Evolutionary conservation across 2,329 filamentous ascomycete species (phyloP).

Genomic region (Penicillium brasilianum): DNA sequence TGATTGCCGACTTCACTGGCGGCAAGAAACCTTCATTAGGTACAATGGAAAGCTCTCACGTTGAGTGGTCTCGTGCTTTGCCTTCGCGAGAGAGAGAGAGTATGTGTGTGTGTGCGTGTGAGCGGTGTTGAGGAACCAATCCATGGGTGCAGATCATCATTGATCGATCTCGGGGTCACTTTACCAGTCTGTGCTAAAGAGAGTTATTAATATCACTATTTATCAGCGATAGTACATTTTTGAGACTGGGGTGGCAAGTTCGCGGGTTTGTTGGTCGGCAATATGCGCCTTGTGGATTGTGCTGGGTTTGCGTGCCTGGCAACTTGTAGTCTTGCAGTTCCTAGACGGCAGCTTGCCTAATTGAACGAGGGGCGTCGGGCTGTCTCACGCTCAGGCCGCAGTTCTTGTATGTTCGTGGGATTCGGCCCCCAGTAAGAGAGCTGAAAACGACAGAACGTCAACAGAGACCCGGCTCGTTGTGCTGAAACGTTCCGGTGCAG

Average conservation of each 20-base stretch:
- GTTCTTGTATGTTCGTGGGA: slow-evolving; percentile 6
- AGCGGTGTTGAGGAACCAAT: slow-evolving; percentile 4
- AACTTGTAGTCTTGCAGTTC: not conserved
- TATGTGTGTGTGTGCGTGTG: too few species aligned
- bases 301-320: not conserved
- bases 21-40: not conserved
- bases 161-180: slow-evolving; percentile 19
- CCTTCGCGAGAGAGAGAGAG: not conserved
- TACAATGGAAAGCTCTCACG: too few species aligned
- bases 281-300: slow-evolving; percentile 1
- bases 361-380: slow-evolving; percentile 9
- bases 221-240: slow-evolving; percentile 7
- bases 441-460: not conserved
- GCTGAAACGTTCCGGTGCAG: slow-evolving; percentile 10
- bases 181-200: slow-evolving; percentile 9
- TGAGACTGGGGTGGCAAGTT: slow-evolving; percentile 14
- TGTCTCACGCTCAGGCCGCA: slow-evolving; percentile 18
- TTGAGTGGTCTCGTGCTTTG: not conserved
- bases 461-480: not conserved
- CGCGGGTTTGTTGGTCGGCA: not conserved
- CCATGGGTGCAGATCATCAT: slow-evolving; percentile 13
- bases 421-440: not conserved
- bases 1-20: not conserved
- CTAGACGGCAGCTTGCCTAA: slow-evolving; percentile 5
- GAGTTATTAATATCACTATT: not conserved